Evolutionary conservation across 495 filamentous ascomycete species (phyloP).

Genomic region (Trichoderma parareesei): DNA sequence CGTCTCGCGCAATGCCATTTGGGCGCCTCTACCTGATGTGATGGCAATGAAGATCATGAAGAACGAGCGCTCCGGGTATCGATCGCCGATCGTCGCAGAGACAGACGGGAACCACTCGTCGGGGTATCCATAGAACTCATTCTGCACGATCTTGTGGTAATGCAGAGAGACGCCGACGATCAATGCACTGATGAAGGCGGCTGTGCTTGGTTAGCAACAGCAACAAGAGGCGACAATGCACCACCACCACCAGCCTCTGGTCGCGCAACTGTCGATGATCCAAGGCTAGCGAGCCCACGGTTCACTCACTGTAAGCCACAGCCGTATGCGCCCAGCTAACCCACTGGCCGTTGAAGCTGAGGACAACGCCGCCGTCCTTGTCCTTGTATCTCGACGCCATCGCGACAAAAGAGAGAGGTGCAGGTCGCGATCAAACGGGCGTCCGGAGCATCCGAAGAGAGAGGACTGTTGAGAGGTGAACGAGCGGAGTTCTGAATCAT

Average conservation of each 20-base stretch:
- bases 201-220: conserved; percentile 27
- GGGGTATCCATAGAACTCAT: conserved; percentile 95
- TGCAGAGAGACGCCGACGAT: conserved; percentile 78
- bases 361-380: conserved; percentile 59
- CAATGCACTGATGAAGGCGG: conserved; percentile 86
- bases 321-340: conserved; percentile 80
- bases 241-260: background rate
- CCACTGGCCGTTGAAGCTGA: conserved; percentile 86
- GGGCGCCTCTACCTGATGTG: conserved; percentile 59
- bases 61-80: conserved; percentile 92
- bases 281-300: background rate
- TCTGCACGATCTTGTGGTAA: conserved; percentile 95
- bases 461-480: background rate
- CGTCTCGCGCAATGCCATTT: background rate
- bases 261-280: background rate
- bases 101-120: conserved; percentile 99
- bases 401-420: conserved; percentile 9
- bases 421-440: conserved; percentile 7
- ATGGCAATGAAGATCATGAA: conserved; percentile 97
- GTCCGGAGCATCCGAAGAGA: conserved; percentile 5
- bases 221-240: too few species aligned
- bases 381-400: conserved; percentile 72
- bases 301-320: conserved; percentile 61
- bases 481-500: conserved; percentile 11
- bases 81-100: conserved; percentile 95